Conservation (phyloP, 257 asterid species). For the Lycium barbarum region DNA sequence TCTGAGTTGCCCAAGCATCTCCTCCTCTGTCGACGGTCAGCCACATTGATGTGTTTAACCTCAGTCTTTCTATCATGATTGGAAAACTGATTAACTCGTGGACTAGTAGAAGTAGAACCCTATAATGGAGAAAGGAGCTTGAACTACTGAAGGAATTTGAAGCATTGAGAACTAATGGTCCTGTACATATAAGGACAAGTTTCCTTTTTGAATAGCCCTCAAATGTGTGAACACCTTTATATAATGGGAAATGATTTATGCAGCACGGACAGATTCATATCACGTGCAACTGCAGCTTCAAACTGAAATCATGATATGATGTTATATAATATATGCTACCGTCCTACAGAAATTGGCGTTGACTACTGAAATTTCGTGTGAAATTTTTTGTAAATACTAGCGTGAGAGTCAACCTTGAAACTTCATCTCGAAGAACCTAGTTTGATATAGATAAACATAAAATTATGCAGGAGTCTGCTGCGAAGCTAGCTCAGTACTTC, state of each 20-base stretch:
- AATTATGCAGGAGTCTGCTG: too few species aligned
- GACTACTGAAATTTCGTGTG: too few species aligned
- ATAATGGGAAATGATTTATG: background rate
- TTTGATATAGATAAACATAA: too few species aligned
- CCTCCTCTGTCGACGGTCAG: background rate
- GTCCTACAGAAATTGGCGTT: too few species aligned
- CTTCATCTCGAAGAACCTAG: too few species aligned
- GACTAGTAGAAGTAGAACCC: background rate
- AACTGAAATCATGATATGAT: background rate
- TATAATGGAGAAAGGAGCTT: background rate
- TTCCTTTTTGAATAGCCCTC: background rate
- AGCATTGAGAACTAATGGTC: background rate
- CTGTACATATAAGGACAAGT: background rate
- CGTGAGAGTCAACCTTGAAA: too few species aligned
- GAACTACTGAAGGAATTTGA: slow-evolving; percentile 7
- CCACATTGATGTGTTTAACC: background rate
- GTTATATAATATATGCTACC: background rate
- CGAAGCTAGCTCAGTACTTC: too few species aligned
- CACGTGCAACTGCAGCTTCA: background rate
- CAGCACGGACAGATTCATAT: background rate
- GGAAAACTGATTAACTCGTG: background rate
- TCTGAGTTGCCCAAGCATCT: background rate
- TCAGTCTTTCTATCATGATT: background rate
- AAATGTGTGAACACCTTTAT: background rate
- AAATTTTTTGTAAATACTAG: too few species aligned